Evolutionary conservation across 257 asterid species (phyloP).

Genomic region (Ballota nigra): DNA sequence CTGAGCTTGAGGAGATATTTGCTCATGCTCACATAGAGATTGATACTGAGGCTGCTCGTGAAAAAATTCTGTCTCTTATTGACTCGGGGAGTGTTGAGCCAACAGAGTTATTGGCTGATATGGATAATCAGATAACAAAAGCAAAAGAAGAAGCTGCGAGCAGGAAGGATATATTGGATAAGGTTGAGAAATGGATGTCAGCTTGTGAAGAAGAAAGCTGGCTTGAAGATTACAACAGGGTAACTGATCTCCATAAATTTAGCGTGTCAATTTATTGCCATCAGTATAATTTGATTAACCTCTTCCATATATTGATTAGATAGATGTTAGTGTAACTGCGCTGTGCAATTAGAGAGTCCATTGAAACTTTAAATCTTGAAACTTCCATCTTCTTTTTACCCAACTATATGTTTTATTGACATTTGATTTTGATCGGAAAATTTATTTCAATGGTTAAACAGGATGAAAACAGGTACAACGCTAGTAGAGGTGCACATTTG

Average conservation of each 20-base stretch:
- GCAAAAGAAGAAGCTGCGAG: conserved; percentile 93
- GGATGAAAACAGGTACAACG: conserved; percentile 74
- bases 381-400: neutral
- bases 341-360: neutral
- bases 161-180: conserved; percentile 93
- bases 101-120: conserved; percentile 75
- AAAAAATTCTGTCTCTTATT: conserved; percentile 65
- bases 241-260: conserved; percentile 20
- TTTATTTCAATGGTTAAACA: conserved; percentile 31
- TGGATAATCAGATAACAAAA: conserved; percentile 81
- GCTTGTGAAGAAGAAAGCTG: conserved; percentile 98
- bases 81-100: conserved; percentile 94
- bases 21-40: conserved; percentile 87
- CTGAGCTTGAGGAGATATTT: conserved; percentile 86
- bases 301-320: neutral
- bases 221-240: conserved; percentile 98
- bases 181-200: conserved; percentile 98
- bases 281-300: neutral
- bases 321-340: neutral
- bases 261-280: neutral
- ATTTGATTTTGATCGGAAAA: neutral
- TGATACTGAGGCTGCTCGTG: conserved; percentile 80
- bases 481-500: conserved; percentile 79
- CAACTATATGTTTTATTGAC: neutral
- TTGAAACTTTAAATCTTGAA: neutral